Conservation (phyloP, 495 filamentous ascomycete species). For the Xylaria cubensis region DNA sequence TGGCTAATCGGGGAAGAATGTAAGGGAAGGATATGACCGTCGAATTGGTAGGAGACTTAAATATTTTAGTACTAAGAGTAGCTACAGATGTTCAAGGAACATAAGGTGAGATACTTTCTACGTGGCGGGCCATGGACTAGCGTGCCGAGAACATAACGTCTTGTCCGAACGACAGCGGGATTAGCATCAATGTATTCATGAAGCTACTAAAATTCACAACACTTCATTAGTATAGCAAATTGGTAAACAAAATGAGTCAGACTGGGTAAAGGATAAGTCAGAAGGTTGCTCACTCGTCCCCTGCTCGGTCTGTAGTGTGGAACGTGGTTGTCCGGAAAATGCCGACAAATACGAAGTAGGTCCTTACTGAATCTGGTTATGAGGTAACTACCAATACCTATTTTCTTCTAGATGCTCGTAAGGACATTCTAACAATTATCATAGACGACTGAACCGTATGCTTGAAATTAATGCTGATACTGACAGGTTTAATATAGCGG, state of each 20-base stretch:
- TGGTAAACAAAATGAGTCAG: neutral
- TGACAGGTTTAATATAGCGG: neutral
- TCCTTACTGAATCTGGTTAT: neutral
- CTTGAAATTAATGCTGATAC: neutral
- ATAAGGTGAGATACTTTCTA: no score
- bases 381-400: no score
- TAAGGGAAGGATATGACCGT: no score
- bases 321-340: neutral
- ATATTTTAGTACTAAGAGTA: no score
- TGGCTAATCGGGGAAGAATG: no score
- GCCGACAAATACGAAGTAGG: neutral
- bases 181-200: no score
- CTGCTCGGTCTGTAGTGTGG: neutral
- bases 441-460: neutral
- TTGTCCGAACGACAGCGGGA: no score
- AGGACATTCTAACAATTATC: neutral
- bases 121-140: no score
- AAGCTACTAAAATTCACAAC: no score
- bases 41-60: no score
- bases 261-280: neutral
- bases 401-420: neutral
- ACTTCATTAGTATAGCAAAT: neutral
- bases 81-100: no score
- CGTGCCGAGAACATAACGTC: no score
- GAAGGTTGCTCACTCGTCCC: neutral